A percentile compares a stretch with the other conserved stretches of the same genome.
These are phyloP conservation scores for Didymella keratinophila DNA, from an alignment of 2,329 filamentous ascomycete species.

Conservation along the genomic window DNA sequence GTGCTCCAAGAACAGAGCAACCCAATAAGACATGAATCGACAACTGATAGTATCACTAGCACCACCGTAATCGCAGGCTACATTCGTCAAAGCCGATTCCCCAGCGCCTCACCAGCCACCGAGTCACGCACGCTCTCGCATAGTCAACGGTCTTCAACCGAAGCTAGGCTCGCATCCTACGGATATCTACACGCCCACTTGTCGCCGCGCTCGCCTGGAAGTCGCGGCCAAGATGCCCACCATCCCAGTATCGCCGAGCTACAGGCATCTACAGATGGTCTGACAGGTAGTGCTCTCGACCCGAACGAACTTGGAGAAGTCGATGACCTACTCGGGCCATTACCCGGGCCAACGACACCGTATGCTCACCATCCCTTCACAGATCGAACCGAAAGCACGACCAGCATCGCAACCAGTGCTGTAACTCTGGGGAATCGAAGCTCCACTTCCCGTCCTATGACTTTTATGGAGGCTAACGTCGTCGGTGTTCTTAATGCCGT, in stretches of 20 bases:
- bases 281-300: background rate
- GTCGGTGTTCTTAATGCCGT: background rate
- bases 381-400: background rate
- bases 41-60: background rate
- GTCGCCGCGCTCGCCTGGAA: background rate
- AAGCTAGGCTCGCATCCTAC: background rate
- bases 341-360: background rate
- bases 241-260: background rate
- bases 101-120: background rate
- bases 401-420: background rate
- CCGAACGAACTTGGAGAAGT: background rate
- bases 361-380: background rate
- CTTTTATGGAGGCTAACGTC: background rate
- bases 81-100: background rate
- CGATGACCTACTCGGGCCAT: background rate
- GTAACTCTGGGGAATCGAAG: background rate
- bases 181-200: no score
- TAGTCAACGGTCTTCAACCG: background rate
- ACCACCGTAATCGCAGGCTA: background rate
- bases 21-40: background rate
- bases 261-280: background rate
- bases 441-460: background rate
- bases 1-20: background rate
- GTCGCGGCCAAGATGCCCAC: background rate
- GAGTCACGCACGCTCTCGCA: background rate